Evolutionary conservation across 78 protist genomes (phyloP).

Genomic region (Diacronema lutheri): DNA sequence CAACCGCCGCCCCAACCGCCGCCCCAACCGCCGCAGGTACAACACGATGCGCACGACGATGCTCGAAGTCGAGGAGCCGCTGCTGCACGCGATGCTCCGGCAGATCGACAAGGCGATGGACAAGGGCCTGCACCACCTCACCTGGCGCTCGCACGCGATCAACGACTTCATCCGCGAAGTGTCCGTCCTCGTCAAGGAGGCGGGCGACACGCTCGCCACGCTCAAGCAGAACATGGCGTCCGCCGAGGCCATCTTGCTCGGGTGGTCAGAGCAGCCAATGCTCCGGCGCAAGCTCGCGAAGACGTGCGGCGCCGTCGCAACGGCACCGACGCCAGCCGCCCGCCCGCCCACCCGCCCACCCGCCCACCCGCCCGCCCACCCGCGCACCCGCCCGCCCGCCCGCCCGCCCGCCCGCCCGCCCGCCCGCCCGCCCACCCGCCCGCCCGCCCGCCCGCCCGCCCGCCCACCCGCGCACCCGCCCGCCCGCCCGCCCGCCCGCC

Average conservation of each 20-base stretch:
- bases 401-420: no score
- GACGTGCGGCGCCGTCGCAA: no score
- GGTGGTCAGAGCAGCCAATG: constrained; percentile 1
- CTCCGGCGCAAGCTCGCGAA: neutral
- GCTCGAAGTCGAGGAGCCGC: constrained; percentile 73
- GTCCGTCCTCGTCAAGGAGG: constrained; percentile 10
- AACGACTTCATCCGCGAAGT: constrained; percentile 50
- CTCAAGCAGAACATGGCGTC: constrained; percentile 7
- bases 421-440: neutral
- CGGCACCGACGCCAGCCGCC: no score
- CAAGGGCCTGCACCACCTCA: constrained; percentile 28
- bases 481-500: neutral
- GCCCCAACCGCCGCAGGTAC: constrained; percentile 52
- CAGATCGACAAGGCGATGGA: constrained; percentile 43
- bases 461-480: no score
- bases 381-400: no score
- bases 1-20: no score
- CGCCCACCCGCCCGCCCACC: no score
- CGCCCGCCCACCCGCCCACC: no score
- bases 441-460: no score
- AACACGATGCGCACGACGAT: constrained; percentile 52
- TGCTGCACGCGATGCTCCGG: constrained; percentile 40
- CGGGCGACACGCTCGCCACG: neutral
- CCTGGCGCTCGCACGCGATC: constrained; percentile 19
- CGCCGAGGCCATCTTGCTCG: constrained; percentile 5